phyloP scores from a whole-genome alignment of 2,329 filamentous ascomycete genomes.

The Fusarium sp. region DNA sequence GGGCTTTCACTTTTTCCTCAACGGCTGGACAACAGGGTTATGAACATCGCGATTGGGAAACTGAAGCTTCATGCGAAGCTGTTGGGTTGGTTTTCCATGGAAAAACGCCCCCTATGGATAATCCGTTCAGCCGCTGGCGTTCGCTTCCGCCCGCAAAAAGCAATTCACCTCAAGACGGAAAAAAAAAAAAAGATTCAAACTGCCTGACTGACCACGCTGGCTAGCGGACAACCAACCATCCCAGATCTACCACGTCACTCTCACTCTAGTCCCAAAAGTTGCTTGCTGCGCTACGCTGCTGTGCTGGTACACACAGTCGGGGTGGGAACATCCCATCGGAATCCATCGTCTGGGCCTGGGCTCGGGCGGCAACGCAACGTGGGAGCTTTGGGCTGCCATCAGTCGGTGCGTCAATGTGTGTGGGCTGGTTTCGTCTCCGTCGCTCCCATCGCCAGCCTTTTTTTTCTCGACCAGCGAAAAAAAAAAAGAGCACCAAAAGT shows the following conservation, averaged over 20 bases:
- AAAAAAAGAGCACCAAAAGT: constrained; percentile 5
- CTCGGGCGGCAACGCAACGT: constrained; percentile 18
- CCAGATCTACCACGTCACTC: constrained; percentile 40
- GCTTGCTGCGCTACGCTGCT: neutral
- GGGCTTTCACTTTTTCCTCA: neutral
- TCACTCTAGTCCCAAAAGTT: constrained; percentile 7
- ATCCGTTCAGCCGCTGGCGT: neutral
- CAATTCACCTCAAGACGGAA: neutral
- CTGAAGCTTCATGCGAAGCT: neutral
- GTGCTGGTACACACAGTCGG: constrained; percentile 28
- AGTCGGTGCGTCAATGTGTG: neutral
- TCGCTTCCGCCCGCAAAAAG: constrained; percentile 3
- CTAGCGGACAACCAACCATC: constrained; percentile 22
- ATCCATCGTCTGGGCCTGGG: neutral
- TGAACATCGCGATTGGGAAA: neutral
- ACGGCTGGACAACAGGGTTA: constrained; percentile 12
- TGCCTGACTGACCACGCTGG: neutral
- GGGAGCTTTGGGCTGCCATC: constrained; percentile 25
- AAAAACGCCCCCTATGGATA: neutral
- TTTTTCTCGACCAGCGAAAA: neutral
- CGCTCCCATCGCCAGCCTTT: neutral
- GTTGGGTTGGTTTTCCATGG: neutral
- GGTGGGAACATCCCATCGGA: constrained; percentile 26
- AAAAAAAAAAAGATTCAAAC: neutral
- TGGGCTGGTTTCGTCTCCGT: neutral